Conservation (phyloP, 441 rosid species). For the Pelargonium hybrid region DNA sequence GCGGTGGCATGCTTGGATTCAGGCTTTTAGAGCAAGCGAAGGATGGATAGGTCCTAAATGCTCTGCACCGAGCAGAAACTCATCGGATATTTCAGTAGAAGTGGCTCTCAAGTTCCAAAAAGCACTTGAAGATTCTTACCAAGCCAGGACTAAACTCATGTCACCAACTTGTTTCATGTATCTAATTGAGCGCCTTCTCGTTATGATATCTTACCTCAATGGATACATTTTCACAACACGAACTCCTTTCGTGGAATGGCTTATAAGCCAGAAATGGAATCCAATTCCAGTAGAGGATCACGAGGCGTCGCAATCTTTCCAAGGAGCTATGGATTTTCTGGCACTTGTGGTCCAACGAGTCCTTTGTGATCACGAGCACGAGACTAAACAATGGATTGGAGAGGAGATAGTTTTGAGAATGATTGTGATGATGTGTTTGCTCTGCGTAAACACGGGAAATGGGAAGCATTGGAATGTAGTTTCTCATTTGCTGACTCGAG, state of each 20-base stretch:
- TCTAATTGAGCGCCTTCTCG: neutral
- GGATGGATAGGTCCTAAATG: neutral
- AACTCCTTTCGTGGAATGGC: conserved; percentile 5
- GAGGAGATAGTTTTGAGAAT: neutral
- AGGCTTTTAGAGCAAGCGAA: neutral
- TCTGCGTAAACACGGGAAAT: neutral
- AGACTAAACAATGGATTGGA: neutral
- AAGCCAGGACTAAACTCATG: neutral
- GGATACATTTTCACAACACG: neutral
- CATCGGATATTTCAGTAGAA: neutral
- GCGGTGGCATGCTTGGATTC: neutral
- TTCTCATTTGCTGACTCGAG: neutral
- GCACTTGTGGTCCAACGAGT: neutral
- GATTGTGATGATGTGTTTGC: neutral
- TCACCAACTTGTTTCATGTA: neutral
- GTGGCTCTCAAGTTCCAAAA: neutral
- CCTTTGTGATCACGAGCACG: neutral
- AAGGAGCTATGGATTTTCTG: neutral
- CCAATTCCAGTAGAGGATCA: neutral
- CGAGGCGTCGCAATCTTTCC: neutral
- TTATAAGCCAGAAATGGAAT: neutral
- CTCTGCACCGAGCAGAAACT: neutral
- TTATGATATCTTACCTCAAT: neutral
- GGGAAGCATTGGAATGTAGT: neutral
- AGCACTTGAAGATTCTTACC: neutral